A percentile compares a stretch with the other conserved stretches of the same genome.
Conservation (phyloP, 1,139 yeast genomes). For the Ashbya aceris region DNA sequence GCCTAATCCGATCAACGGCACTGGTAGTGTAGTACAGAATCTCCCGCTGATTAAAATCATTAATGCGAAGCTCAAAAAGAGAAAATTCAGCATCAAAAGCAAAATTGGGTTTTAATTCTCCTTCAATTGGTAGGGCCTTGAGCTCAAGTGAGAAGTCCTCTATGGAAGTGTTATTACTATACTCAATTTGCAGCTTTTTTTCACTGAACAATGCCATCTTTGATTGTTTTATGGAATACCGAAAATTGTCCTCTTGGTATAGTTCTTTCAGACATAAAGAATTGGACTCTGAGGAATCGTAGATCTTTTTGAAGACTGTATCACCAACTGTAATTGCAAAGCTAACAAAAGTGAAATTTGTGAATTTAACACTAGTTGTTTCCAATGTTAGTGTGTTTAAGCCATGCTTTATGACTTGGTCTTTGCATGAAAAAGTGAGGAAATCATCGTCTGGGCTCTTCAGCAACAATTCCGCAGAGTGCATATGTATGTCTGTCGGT, state of each 20-base stretch:
- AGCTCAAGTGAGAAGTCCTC: constrained; percentile 10
- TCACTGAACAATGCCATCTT: not conserved
- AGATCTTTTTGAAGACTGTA: constrained; percentile 21
- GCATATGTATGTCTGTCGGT: constrained; percentile 15
- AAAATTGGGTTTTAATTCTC: constrained; percentile 2
- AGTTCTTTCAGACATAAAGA: constrained; percentile 6
- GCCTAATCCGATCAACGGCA: constrained; percentile 13
- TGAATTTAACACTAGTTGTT: constrained; percentile 19
- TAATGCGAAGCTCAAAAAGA: constrained; percentile 2
- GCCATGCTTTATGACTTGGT: constrained; percentile 7
- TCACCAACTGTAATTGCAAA: constrained; percentile 20
- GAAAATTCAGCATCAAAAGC: not conserved
- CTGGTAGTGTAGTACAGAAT: constrained; percentile 16
- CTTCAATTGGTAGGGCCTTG: constrained; percentile 5
- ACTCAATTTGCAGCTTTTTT: not conserved
- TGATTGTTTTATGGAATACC: not conserved
- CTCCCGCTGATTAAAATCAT: not conserved
- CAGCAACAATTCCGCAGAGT: constrained; percentile 15
- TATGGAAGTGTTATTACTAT: constrained; percentile 10
- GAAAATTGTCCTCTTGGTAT: constrained; percentile 2
- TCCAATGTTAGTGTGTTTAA: constrained; percentile 10
- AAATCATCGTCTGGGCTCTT: constrained; percentile 15
- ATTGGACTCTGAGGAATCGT: constrained; percentile 8
- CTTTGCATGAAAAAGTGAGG: constrained; percentile 11
- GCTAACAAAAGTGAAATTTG: constrained; percentile 17